These are phyloP conservation scores for Sodiomyces alkalinus DNA, from an alignment of 2,329 filamentous ascomycete species.

Conservation along the genomic window DNA sequence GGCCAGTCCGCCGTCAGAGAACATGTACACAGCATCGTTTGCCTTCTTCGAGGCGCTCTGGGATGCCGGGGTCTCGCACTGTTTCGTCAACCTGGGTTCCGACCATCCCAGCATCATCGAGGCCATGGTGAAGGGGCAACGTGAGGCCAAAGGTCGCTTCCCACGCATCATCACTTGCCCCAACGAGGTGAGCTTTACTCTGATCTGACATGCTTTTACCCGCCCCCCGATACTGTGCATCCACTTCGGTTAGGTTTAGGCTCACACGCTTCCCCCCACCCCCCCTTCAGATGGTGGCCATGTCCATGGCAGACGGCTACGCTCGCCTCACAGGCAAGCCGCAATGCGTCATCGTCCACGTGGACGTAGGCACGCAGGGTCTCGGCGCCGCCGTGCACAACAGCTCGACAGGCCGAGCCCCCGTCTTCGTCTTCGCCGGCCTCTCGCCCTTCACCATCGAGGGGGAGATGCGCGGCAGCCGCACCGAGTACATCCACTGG, in stretches of 20 bases:
- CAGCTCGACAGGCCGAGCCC: conserved; percentile 51
- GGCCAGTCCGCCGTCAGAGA: conserved; percentile 3
- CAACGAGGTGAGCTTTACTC: conserved; percentile 49
- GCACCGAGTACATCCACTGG: conserved; percentile 64
- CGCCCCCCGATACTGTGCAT: too few relatives aligned
- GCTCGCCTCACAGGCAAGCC: conserved; percentile 51
- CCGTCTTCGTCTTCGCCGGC: conserved; percentile 58
- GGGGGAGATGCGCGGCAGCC: conserved; percentile 52
- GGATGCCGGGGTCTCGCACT: conserved; percentile 48
- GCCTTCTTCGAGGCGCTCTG: conserved; percentile 73
- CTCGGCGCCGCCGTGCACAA: conserved; percentile 60
- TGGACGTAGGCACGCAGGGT: conserved; percentile 61
- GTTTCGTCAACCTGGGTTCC: conserved; percentile 46
- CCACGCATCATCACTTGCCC: conserved; percentile 58
- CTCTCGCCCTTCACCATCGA: conserved; percentile 57
- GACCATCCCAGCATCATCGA: conserved; percentile 59
- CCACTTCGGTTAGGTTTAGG: not conserved
- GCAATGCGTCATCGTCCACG: conserved; percentile 58
- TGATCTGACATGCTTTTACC: conserved; percentile 3
- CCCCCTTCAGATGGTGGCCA: conserved; percentile 48
- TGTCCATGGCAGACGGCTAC: conserved; percentile 64
- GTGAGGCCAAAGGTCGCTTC: conserved; percentile 44
- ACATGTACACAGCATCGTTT: conserved; percentile 58
- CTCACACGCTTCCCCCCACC: not conserved
- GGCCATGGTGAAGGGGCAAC: conserved; percentile 56